Percentiles rank a stretch among this genome's conserved stretches.
Evolutionary conservation across 2,329 filamentous ascomycete genomes (phyloP).

Genomic region (Colletotrichum nymphaeae): DNA sequence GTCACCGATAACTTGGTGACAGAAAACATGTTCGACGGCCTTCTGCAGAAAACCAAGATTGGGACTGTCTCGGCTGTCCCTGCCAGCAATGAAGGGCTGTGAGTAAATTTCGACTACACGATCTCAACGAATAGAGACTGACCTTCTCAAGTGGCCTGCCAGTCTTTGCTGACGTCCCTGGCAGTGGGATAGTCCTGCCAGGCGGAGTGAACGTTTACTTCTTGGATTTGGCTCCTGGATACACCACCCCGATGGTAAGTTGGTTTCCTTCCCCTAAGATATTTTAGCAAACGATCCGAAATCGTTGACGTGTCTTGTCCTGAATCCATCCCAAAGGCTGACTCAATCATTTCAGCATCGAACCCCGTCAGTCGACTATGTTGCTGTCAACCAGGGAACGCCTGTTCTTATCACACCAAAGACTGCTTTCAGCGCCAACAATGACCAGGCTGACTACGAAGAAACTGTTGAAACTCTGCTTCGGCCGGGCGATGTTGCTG

Average conservation of each 20-base stretch:
- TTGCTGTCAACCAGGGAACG: conserved; percentile 1
- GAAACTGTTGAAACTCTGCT: conserved; percentile 1
- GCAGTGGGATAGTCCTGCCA: conserved; percentile 9
- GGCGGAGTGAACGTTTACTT: conserved; percentile 20
- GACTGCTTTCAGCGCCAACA: neutral
- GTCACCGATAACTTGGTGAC: neutral
- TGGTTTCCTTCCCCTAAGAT: too few species aligned
- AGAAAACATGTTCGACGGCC: conserved; percentile 3
- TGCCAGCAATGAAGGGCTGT: conserved; percentile 5
- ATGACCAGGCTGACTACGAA: neutral
- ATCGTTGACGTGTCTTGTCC: neutral
- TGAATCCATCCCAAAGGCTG: neutral
- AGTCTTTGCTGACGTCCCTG: neutral
- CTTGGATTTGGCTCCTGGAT: conserved; percentile 8
- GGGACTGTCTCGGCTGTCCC: conserved; percentile 48
- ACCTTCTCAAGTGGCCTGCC: neutral
- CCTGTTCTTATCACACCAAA: conserved; percentile 5
- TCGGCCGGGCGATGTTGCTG: conserved; percentile 11
- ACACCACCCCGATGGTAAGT: conserved; percentile 13
- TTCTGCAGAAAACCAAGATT: conserved; percentile 1
- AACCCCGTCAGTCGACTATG: conserved; percentile 11
- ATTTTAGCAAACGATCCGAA: too few species aligned
- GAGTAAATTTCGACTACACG: neutral
- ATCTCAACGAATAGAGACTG: neutral
- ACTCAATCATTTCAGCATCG: neutral